Base-by-base conservation (phyloP, 345 rosid species). In the Aquilaria malaccensis region DNA sequence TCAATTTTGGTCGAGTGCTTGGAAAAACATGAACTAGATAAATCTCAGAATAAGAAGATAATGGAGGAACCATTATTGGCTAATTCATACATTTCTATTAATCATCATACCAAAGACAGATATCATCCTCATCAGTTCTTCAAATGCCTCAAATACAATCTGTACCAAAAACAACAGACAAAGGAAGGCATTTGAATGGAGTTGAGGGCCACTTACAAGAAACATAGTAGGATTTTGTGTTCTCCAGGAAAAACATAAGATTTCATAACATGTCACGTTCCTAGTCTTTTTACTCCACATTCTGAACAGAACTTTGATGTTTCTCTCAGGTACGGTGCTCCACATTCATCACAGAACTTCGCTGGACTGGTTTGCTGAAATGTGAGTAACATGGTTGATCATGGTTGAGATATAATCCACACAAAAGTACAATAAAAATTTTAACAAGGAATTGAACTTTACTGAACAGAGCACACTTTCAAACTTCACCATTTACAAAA, bases 291-390 rank as follows among this genome's bases (percentile, higher is more conserved):
- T 32, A 81, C 61, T 10, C 98, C 98, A 52, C 98, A 92, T 72
- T 89, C 97, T 0, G 97, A 89, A 77, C 98, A 92, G 80, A 85
- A 92, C 68, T 92, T 89, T 32, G 96, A 92, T 51, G 93, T 85
- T 63, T 92, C 98, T 77, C 96, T 83, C 50, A 83, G 14, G 67
- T 89, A 93, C 43, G 78, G 85, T 29, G 89, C 80, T 11, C 98
- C 97, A 65, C 98, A 89, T 76, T 89, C 93, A 68, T 89, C 95
- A 51, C 96, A 92, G 62, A 68, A 92, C 69, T 89, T 92, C 9
- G 93, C 90, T 2, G 95, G 91, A 69, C 85, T 68, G 3, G 81
- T 57, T 10, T 84, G 82, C 90, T 86, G 79, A 57, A 70, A 75
- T 33, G 15, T 61, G 48, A 33, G 50, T n/a, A 53, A 37, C 22